phyloP scores from a whole-genome alignment of 257 asterid species.

The Nicotiana tomentosiformis region DNA sequence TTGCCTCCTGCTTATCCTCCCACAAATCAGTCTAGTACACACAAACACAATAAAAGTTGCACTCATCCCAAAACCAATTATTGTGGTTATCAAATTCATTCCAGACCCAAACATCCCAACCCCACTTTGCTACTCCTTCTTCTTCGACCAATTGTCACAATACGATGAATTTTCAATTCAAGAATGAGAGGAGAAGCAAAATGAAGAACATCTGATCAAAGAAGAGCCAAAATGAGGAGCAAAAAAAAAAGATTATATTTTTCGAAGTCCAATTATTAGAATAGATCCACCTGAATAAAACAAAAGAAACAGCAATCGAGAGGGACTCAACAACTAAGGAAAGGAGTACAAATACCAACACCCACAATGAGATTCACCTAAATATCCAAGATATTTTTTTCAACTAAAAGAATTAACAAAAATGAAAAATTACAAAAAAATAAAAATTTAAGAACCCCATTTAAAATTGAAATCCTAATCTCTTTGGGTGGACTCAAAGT shows the following conservation, averaged over 20 bases:
- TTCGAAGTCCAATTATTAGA: neutral
- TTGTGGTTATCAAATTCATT: slow-evolving; percentile 79
- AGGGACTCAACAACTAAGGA: slow-evolving; percentile 8
- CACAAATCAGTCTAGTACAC: slow-evolving; percentile 77
- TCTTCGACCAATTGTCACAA: neutral
- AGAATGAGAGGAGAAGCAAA: slow-evolving; percentile 5
- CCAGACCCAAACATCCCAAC: slow-evolving; percentile 58
- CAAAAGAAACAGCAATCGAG: neutral
- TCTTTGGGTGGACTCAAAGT: slow-evolving; percentile 44
- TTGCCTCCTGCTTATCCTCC: slow-evolving; percentile 65
- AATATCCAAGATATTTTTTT: slow-evolving; percentile 10
- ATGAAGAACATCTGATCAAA: slow-evolving; percentile 5
- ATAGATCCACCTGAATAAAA: slow-evolving; percentile 11
- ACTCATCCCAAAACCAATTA: slow-evolving; percentile 94
- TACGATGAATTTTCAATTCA: neutral
- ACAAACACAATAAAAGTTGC: slow-evolving; percentile 89
- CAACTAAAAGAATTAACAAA: slow-evolving; percentile 4
- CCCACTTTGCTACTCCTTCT: slow-evolving; percentile 9
- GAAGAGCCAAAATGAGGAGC: neutral
- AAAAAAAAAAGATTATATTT: neutral
- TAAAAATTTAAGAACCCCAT: neutral
- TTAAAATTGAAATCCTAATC: slow-evolving; percentile 24
- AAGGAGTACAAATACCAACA: neutral
- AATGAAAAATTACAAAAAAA: slow-evolving; percentile 5
- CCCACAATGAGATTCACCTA: slow-evolving; percentile 20